phyloP scores from a whole-genome alignment of 2,329 filamentous ascomycete species.

The Dothiorella sarmentorum region DNA sequence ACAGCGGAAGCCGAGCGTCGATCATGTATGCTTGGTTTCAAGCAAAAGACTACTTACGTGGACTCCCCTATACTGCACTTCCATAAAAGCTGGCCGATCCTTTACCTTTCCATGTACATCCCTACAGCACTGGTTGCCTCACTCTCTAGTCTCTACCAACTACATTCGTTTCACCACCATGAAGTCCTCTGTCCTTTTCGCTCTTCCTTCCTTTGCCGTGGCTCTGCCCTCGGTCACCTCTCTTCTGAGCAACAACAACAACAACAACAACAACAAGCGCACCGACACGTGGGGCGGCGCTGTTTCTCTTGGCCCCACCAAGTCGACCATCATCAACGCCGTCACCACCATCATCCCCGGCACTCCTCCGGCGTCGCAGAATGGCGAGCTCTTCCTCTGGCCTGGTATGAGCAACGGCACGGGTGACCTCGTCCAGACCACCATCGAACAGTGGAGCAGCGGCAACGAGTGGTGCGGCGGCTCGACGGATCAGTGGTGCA shows the following conservation, averaged over 20 bases:
- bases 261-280: conserved; percentile 16
- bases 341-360: conserved; percentile 44
- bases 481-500: conserved; percentile 39
- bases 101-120: background rate
- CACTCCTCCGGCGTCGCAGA: conserved; percentile 35
- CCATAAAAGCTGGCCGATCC: background rate
- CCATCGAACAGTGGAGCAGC: conserved; percentile 40
- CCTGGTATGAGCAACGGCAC: conserved; percentile 47
- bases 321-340: conserved; percentile 39
- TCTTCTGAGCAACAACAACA: no score
- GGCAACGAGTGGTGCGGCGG: conserved; percentile 43
- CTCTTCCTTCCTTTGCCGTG: background rate
- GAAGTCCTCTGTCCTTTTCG: background rate
- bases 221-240: background rate
- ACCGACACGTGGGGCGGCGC: conserved; percentile 38
- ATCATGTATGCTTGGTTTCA: conserved; percentile 9
- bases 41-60: conserved; percentile 1
- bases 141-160: background rate
- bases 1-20: background rate
- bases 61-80: background rate
- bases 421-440: conserved; percentile 43
- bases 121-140: background rate
- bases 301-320: conserved; percentile 37
- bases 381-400: conserved; percentile 42
- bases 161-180: background rate